phyloP scores from a whole-genome alignment of 352 stramenopile species.

The Phytophthora podocarpi region DNA sequence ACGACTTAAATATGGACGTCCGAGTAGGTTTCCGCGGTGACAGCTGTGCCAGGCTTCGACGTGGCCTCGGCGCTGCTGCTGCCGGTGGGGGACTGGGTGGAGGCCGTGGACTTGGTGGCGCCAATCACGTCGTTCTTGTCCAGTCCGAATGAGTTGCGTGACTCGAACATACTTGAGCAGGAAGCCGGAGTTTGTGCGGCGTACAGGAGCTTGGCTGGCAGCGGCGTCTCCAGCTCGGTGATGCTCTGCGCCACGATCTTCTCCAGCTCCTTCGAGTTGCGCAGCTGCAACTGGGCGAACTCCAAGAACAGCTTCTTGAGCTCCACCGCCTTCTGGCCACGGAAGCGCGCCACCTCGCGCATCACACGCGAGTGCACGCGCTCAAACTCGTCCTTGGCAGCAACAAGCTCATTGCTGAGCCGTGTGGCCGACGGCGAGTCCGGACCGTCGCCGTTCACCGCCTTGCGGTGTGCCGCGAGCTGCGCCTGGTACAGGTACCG shows the following conservation, averaged over 20 bases:
- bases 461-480: conserved; percentile 51
- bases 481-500: conserved; percentile 82
- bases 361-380: conserved; percentile 79
- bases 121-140: conserved; percentile 42
- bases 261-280: conserved; percentile 56
- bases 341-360: conserved; percentile 73
- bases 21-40: conserved; percentile 41
- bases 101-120: conserved; percentile 31
- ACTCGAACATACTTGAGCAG: conserved; percentile 43
- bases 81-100: conserved; percentile 31
- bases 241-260: conserved; percentile 52
- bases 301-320: conserved; percentile 75
- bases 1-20: conserved; percentile 57
- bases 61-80: conserved; percentile 23
- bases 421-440: conserved; percentile 35
- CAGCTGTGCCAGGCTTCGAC: conserved; percentile 26
- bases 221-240: conserved; percentile 45
- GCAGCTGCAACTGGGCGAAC: conserved; percentile 65
- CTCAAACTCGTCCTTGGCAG: conserved; percentile 79
- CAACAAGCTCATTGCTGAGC: conserved; percentile 57
- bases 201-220: conserved; percentile 48
- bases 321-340: conserved; percentile 73
- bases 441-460: conserved; percentile 29
- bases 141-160: conserved; percentile 44
- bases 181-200: conserved; percentile 40